A percentile compares a stretch with the other conserved stretches of the same genome.
Conservation (phyloP, 345 rosid genomes). For the Gossypium longicalyx region DNA sequence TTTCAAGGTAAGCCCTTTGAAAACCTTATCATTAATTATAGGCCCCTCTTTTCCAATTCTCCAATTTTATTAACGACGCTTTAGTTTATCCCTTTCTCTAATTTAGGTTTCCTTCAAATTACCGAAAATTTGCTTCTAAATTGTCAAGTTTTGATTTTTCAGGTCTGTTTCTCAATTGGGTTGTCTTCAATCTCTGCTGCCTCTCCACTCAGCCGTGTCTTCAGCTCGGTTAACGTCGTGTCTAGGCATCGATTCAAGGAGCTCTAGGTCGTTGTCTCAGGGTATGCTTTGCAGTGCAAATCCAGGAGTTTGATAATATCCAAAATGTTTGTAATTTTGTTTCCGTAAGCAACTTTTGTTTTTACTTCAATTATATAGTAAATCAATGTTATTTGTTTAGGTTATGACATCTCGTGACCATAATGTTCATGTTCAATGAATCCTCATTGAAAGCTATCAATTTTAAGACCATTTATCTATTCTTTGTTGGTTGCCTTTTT, state of each 20-base stretch:
- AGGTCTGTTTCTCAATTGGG: slow-evolving; percentile 68
- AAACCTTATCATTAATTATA: not conserved
- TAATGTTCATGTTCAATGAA: not conserved
- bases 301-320: slow-evolving; percentile 84
- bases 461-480: not conserved
- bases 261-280: slow-evolving; percentile 91
- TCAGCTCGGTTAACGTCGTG: slow-evolving; percentile 86
- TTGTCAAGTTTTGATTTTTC: slow-evolving; percentile 19
- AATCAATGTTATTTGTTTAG: slow-evolving; percentile 1
- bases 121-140: not conserved
- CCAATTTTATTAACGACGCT: not conserved
- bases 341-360: slow-evolving; percentile 53
- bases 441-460: not conserved
- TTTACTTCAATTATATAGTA: slow-evolving; percentile 19
- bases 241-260: slow-evolving; percentile 70
- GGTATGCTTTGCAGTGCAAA: slow-evolving; percentile 96
- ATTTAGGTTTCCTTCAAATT: slow-evolving; percentile 6
- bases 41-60: not conserved
- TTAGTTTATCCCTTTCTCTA: slow-evolving; percentile 7
- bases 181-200: slow-evolving; percentile 73
- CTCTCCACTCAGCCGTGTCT: slow-evolving; percentile 72
- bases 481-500: not conserved
- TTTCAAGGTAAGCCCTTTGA: slow-evolving; percentile 40
- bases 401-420: not conserved
- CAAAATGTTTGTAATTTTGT: slow-evolving; percentile 54